Conservation (phyloP, 2,329 filamentous ascomycete species). For the Fonsecaea monophora region DNA sequence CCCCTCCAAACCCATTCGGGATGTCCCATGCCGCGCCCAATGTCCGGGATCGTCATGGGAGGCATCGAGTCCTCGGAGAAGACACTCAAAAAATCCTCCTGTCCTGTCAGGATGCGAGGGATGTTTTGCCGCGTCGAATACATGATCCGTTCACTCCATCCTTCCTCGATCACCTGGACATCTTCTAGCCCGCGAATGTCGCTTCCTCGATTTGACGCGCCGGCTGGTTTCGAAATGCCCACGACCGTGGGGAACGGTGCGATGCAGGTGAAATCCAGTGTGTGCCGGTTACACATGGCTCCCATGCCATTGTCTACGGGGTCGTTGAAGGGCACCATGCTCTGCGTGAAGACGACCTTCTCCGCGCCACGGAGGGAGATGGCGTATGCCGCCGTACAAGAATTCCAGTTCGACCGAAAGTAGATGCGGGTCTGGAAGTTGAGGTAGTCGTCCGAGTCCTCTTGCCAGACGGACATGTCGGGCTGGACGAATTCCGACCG, state of each 20-base stretch:
- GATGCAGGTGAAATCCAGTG: slow-evolving; percentile 29
- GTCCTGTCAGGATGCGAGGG: slow-evolving; percentile 25
- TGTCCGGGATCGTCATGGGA: slow-evolving; percentile 29
- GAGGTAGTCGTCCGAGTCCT: slow-evolving; percentile 17
- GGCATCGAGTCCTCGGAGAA: slow-evolving; percentile 19
- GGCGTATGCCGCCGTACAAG: slow-evolving; percentile 36
- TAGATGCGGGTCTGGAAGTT: slow-evolving; percentile 30
- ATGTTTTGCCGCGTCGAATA: slow-evolving; percentile 35
- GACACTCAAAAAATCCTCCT: slow-evolving; percentile 30
- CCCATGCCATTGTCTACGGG: slow-evolving; percentile 31
- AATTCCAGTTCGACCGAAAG: slow-evolving; percentile 24
- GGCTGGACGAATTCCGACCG: slow-evolving; percentile 28
- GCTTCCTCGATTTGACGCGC: slow-evolving; percentile 32
- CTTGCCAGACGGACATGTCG: slow-evolving; percentile 32
- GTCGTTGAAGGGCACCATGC: slow-evolving; percentile 34
- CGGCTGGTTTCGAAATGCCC: slow-evolving; percentile 32
- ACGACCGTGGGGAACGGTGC: slow-evolving; percentile 30
- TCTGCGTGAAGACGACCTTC: slow-evolving; percentile 35
- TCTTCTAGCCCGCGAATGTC: slow-evolving; percentile 32
- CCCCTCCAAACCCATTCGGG: slow-evolving; percentile 18
- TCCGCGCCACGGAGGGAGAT: slow-evolving; percentile 34
- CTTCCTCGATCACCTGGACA: slow-evolving; percentile 14
- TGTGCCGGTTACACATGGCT: slow-evolving; percentile 27
- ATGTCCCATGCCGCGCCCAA: slow-evolving; percentile 31
- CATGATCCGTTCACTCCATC: slow-evolving; percentile 24